These are phyloP conservation scores for Dorcoceras hygrometricum DNA, from an alignment of 257 asterid genomes.

Conservation along the genomic window DNA sequence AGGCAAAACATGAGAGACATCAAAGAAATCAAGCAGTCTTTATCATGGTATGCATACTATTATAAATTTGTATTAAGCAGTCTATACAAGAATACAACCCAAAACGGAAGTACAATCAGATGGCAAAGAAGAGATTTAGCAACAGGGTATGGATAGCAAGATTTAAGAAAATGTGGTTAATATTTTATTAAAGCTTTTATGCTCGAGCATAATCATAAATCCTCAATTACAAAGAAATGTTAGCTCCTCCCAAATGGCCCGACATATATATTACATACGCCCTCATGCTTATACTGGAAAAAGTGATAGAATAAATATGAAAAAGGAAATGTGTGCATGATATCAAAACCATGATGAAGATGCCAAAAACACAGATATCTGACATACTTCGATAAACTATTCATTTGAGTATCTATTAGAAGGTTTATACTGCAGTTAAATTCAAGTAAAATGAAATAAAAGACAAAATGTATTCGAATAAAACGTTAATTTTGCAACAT, in stretches of 20 bases:
- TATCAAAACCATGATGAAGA: neutral
- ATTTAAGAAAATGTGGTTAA: neutral
- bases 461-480: neutral
- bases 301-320: slow-evolving; percentile 15
- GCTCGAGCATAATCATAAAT: too few relatives aligned
- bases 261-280: too few relatives aligned
- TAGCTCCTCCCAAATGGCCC: too few relatives aligned
- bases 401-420: too few relatives aligned
- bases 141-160: neutral
- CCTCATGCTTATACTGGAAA: neutral
- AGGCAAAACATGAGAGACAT: slow-evolving; percentile 20
- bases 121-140: neutral
- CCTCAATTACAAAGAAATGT: too few relatives aligned
- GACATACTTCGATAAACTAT: slow-evolving; percentile 6
- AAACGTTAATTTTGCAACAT: slow-evolving; percentile 5
- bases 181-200: too few relatives aligned
- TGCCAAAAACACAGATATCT: slow-evolving; percentile 10
- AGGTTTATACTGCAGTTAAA: too few relatives aligned
- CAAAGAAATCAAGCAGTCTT: slow-evolving; percentile 8
- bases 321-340: slow-evolving; percentile 11
- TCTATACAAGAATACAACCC: neutral
- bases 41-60: slow-evolving; percentile 1
- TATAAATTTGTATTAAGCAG: neutral
- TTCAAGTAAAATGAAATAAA: too few relatives aligned
- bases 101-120: neutral